Base-by-base conservation (phyloP, 2,329 filamentous ascomycete species). In the Amauroascus niger region DNA sequence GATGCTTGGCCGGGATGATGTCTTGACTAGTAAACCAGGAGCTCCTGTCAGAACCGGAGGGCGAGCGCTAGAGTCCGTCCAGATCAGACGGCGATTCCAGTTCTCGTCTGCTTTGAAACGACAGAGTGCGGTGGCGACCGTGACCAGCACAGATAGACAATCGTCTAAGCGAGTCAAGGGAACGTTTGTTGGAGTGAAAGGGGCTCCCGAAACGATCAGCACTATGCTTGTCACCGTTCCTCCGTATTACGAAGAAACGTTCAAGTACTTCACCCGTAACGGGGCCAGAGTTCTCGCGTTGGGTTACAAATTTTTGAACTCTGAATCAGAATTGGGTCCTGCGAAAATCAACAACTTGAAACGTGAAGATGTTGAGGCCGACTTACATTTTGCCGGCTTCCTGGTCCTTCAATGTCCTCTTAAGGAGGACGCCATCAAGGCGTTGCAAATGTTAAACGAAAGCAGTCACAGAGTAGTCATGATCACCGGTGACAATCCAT, bases 381-480 rank as follows among this genome's bases (percentile, higher is more conserved):
- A 86, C 22, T 75, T 98, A 47, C 82, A 79, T 18, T 98, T 98
- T 71, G 93, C 93, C 56, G 93, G 93, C 55, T 98, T 98, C 75
- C 76, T 98, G 58, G 89, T 98, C 49, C 77, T 98, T 28, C 91
- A 96, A 69, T 96, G 89, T 64, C 93, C 93, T 4, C 78, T 98
- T 54, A 98, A 98, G 73, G 90, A 95, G 24, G 93, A 98, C 68
- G 93, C 93, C 45, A 87, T 94, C 72, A 84, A 93, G 68, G 84
- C 93, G 37, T 88, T 98, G 39, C 88, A 86, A 60, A 96, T 97
- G 88, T 79, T 98, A 62, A 98, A 96, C 67, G 93, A 98, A 75
- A 97, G 91, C 71, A 97, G 90, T 72, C 93, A 98, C 70, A 88
- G 93, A 62, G 89, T 95, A 45, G 87, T 98, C 62, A 98, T 98